Evolutionary conservation across 176 grass and related monocot species (phyloP).

Genomic region (Cocos nucifera): DNA sequence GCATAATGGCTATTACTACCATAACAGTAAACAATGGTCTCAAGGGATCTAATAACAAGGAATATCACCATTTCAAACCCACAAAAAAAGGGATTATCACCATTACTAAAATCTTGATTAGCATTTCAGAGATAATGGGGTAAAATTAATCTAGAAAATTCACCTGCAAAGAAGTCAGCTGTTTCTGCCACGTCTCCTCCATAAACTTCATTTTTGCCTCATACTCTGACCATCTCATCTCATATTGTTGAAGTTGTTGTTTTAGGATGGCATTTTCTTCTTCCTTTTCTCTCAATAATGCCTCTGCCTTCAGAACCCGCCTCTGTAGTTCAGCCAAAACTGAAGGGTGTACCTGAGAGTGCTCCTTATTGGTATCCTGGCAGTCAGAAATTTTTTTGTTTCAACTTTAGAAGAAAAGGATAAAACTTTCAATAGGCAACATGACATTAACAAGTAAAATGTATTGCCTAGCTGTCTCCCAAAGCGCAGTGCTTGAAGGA

Average conservation of each 20-base stretch:
- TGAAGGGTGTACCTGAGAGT: constrained; percentile 25
- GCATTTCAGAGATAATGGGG: background rate
- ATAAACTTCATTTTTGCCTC: constrained; percentile 89
- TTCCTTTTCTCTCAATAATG: constrained; percentile 56
- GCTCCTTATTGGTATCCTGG: constrained; percentile 44
- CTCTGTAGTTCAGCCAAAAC: constrained; percentile 44
- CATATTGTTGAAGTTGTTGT: constrained; percentile 70
- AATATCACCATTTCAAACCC: no score
- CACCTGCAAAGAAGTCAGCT: constrained; percentile 86
- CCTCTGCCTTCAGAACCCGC: constrained; percentile 46
- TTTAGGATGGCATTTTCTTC: constrained; percentile 78
- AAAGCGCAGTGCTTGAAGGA: no score
- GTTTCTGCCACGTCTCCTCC: constrained; percentile 82
- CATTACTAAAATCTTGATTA: no score
- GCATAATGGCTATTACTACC: no score
- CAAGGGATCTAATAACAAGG: no score
- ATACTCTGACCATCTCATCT: constrained; percentile 80
- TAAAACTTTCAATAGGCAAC: background rate
- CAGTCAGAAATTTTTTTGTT: background rate
- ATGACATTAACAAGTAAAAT: no score
- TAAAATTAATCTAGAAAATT: background rate
- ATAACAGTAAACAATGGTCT: no score
- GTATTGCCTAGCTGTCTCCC: no score
- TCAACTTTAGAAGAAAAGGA: background rate
- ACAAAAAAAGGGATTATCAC: no score